Evolutionary conservation across 2,329 filamentous ascomycete genomes (phyloP).

Genomic region (Hypoxylon sp.): DNA sequence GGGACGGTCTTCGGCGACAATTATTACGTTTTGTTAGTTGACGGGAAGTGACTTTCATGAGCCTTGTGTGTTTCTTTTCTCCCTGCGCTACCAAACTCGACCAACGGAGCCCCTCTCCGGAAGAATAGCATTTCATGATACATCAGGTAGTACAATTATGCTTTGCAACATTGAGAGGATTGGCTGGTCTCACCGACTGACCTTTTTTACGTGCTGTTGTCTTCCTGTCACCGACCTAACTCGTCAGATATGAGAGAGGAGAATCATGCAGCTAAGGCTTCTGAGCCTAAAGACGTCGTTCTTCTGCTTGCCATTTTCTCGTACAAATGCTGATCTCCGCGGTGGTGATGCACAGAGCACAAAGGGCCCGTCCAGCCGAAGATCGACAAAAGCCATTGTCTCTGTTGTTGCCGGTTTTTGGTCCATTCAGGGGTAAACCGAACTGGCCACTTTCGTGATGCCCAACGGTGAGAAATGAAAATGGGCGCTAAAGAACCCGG

Average conservation of each 20-base stretch:
- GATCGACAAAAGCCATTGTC: constrained; percentile 31
- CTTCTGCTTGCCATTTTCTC: constrained; percentile 28
- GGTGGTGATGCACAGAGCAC: constrained; percentile 32
- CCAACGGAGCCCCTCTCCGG: constrained; percentile 33
- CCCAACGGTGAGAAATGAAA: constrained; percentile 22
- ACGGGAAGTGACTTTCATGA: constrained; percentile 8
- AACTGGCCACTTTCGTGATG: constrained; percentile 23
- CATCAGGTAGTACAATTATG: constrained; percentile 46
- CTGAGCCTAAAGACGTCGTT: constrained; percentile 20
- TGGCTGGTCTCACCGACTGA: constrained; percentile 49
- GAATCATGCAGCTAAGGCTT: constrained; percentile 33
- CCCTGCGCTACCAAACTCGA: constrained; percentile 29
- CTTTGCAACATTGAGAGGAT: constrained; percentile 44
- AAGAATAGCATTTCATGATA: constrained; percentile 40
- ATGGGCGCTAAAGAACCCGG: constrained; percentile 31
- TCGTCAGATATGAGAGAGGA: constrained; percentile 37
- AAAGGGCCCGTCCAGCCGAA: constrained; percentile 42
- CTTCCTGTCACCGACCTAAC: constrained; percentile 40
- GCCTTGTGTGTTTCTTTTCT: constrained; percentile 3
- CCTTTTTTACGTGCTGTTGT: constrained; percentile 43
- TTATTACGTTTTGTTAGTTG: constrained; percentile 26
- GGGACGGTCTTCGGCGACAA: constrained; percentile 22
- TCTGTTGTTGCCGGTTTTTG: constrained; percentile 15
- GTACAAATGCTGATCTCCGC: constrained; percentile 34
- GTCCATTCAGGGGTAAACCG: constrained; percentile 35